Evolutionary conservation across 129 eudicot genomes (phyloP), one percentile per base, ranked within the genome.

Genomic region (Chrysanthemum lavandulifolium): DNA sequence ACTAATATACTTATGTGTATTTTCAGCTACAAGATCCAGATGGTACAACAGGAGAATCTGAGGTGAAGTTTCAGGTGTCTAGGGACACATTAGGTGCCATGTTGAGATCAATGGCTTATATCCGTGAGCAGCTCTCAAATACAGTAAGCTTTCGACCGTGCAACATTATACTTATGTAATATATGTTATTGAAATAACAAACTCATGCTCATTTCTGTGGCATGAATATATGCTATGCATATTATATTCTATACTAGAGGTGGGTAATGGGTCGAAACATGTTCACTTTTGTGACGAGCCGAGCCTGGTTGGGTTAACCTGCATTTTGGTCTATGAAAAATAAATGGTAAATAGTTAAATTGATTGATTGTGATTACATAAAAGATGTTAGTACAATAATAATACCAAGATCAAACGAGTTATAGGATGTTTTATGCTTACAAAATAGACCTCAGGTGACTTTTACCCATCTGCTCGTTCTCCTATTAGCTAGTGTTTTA

Each of bases 71-170:
- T 78, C 96, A 92, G 86, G 96, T 92, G 69, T 92, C 98, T 3
- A 87, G 91, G 75, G 98, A 92, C 74, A 92, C 98, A 27, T 85
- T 92, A 70, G 98, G 96, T 79, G 98, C 98, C 71, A 89, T 92
- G 98, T 78, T 92, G 90, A 86, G 98, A 80, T 92, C 98, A 59
- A 92, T 92, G 96, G 96, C 96, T 36, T 92, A 92, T 82, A 92
- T 92, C 55, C 88, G 96, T 45, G 98, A 92, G 77, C 98, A 92
- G 77, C 91, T 92, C 27, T 92, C 95, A 53, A 85, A 67, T 86
- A 18, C 83, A 61, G 97, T 90, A 84, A 87, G 88, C 33, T 61
- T 72, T 68, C 16, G 10, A 48, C 64, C 64, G 10, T 76, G 49
- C 25, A 68, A 29, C 75, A 47, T 29, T 57, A 16, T 66, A 23